Evolutionary conservation across 1,139 yeast genomes (phyloP).

Genomic region (Kodamaea arcana): DNA sequence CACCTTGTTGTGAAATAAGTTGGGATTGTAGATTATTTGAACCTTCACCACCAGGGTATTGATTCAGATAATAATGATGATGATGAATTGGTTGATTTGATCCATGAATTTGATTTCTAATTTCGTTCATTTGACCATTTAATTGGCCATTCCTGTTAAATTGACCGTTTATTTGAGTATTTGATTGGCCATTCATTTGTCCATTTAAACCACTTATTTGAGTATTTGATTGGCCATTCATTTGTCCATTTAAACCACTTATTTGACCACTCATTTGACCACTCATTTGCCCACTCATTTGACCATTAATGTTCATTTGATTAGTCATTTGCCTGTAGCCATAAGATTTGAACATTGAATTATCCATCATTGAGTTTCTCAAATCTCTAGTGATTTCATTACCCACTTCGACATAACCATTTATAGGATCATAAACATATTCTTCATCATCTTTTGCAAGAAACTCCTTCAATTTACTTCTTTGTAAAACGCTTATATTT

Average conservation of each 20-base stretch:
- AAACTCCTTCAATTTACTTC: slow-evolving; percentile 10
- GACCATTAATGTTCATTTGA: neutral
- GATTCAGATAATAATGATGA: slow-evolving; percentile 35
- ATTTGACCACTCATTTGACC: neutral
- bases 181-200: neutral
- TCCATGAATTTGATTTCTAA: neutral
- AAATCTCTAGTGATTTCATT: neutral
- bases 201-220: neutral
- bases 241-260: neutral
- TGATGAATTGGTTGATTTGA: slow-evolving; percentile 28
- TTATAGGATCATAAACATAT: slow-evolving; percentile 19
- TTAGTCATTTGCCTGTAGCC: slow-evolving; percentile 10
- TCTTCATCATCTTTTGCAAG: slow-evolving; percentile 14
- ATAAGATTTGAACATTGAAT: slow-evolving; percentile 12
- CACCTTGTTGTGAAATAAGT: neutral
- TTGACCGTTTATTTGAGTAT: neutral
- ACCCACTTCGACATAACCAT: neutral
- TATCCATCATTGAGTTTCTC: slow-evolving; percentile 9
- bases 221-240: neutral
- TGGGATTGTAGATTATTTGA: neutral
- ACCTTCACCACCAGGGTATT: too few species aligned
- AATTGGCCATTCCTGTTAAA: neutral
- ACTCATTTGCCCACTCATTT: neutral
- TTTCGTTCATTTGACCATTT: neutral
- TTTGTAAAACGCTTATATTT: slow-evolving; percentile 8